A percentile compares a stretch with the other conserved stretches of the same genome.
These are phyloP conservation scores for Xerocomus amazonicus DNA, from an alignment of 1,284 basidiomycete species.

Conservation along the genomic window DNA sequence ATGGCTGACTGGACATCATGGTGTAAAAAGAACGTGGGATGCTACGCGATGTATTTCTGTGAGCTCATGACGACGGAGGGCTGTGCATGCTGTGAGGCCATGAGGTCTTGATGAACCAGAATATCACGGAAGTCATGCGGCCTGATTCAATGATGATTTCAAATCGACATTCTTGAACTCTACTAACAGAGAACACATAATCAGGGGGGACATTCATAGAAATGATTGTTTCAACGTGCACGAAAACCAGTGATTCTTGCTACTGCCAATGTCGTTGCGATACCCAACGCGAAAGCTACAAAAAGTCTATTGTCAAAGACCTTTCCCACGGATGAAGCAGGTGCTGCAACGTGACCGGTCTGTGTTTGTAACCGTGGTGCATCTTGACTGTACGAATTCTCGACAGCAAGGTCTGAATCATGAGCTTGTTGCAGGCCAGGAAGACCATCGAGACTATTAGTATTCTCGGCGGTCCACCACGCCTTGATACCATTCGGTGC, in stretches of 20 bases:
- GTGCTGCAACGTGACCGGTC: neutral
- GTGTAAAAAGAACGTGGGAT: no score
- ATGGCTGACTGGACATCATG: no score
- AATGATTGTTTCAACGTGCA: slow-evolving; percentile 1
- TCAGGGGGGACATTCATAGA: no score
- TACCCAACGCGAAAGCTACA: slow-evolving; percentile 25
- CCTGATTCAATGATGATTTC: no score
- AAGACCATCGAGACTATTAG: slow-evolving; percentile 43
- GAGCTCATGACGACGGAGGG: no score
- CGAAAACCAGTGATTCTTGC: slow-evolving; percentile 10
- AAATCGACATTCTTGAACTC: no score
- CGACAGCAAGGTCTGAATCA: slow-evolving; percentile 8
- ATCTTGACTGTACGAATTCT: slow-evolving; percentile 26
- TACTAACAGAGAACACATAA: no score
- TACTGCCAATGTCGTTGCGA: slow-evolving; percentile 14
- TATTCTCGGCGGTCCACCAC: slow-evolving; percentile 45
- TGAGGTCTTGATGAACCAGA: no score
- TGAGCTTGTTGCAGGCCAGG: slow-evolving; percentile 37
- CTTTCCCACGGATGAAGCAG: neutral
- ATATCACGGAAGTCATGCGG: no score
- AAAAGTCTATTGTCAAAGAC: slow-evolving; percentile 12
- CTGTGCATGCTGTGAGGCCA: no score
- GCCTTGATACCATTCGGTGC: slow-evolving; percentile 37
- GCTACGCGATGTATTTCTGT: no score
- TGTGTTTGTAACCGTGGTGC: slow-evolving; percentile 3